Evolutionary conservation across 2,329 filamentous ascomycete species (phyloP).

Genomic region (Beauveria medogensis): DNA sequence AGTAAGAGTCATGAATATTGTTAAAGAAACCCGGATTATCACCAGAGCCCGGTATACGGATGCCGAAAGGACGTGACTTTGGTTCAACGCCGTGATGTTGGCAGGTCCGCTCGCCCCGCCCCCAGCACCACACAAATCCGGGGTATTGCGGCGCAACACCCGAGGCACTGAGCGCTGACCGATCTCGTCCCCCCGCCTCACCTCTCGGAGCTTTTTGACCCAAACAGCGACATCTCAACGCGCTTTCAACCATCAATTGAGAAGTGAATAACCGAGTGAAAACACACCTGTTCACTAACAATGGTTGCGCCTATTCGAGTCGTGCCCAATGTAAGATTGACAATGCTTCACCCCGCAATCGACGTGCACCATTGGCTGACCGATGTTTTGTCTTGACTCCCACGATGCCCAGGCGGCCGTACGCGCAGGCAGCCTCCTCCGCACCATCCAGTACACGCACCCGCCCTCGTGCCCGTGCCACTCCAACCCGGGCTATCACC

Average conservation of each 20-base stretch:
- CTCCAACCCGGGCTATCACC: constrained; percentile 74
- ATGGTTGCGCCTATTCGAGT: constrained; percentile 21
- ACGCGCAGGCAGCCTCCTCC: constrained; percentile 64
- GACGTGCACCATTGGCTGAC: not conserved
- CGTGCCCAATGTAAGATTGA: constrained; percentile 26
- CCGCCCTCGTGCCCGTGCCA: constrained; percentile 88
- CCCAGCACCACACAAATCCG: constrained; percentile 3
- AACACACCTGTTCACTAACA: not conserved
- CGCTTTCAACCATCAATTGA: not conserved
- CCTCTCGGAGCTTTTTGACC: not conserved
- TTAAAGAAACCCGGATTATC: not conserved
- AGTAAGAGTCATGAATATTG: not conserved
- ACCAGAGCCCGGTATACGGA: not conserved
- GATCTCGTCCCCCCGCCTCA: not conserved
- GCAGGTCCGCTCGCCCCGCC: not conserved
- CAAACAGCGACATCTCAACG: not conserved
- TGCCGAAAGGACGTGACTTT: not conserved
- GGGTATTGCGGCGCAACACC: constrained; percentile 9
- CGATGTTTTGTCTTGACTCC: not conserved
- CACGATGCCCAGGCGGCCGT: constrained; percentile 41
- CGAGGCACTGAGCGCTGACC: not conserved
- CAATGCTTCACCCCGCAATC: not conserved
- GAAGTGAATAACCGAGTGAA: not conserved
- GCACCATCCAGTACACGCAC: constrained; percentile 85
- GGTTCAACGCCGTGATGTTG: not conserved